These are phyloP conservation scores for Eucalyptus leucophloia DNA, from an alignment of 345 rosid genomes.

Conservation along the genomic window DNA sequence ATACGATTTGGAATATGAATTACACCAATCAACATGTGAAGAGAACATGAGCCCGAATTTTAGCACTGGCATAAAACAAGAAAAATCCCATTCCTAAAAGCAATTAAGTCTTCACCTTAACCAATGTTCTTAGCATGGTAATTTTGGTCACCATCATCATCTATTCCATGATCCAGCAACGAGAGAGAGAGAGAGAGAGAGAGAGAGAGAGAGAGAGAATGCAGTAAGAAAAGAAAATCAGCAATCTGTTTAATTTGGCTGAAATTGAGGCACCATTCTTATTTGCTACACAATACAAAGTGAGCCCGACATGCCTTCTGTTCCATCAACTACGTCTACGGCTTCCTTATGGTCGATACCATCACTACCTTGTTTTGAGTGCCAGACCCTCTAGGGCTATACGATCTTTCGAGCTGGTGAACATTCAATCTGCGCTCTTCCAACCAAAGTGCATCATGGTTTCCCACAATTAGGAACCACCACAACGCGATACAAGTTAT, in stretches of 20 bases:
- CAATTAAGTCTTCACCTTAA: not conserved
- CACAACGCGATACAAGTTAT: not conserved
- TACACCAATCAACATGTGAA: not conserved
- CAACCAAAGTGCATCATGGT: not conserved
- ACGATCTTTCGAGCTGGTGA: not conserved
- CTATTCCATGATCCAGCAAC: not conserved
- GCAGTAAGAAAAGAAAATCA: not conserved
- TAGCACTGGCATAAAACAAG: not conserved
- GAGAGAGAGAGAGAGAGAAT: not conserved
- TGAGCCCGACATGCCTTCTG: not conserved
- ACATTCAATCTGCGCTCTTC: not conserved
- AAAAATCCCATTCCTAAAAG: not conserved
- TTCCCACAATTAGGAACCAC: not conserved
- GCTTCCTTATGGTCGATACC: not conserved
- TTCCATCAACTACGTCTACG: not conserved
- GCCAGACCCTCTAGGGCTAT: not conserved
- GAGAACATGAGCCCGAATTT: not conserved
- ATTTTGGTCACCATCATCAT: not conserved
- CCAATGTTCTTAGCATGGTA: not conserved
- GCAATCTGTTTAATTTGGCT: not conserved
- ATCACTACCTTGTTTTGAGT: not conserved
- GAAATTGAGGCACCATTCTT: not conserved
- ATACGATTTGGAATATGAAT: not conserved
- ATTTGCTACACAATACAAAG: not conserved
- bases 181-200: not conserved